A percentile compares a stretch with the other conserved stretches of the same genome.
These are phyloP conservation scores for Venturia nashicola DNA, from an alignment of 2,329 filamentous ascomycete genomes.

Conservation along the genomic window DNA sequence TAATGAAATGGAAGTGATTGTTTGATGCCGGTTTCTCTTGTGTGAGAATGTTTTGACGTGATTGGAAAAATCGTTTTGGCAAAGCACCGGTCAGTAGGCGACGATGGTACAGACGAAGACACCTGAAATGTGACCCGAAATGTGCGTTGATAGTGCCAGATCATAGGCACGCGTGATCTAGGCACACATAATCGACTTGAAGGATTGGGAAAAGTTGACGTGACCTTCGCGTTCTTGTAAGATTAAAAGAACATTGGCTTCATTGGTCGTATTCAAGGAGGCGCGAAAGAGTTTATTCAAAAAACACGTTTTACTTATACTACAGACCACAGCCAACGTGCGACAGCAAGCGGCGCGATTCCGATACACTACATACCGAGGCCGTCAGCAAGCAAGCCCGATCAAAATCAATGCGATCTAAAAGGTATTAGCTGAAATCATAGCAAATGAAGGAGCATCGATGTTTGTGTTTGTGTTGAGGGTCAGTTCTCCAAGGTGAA, in stretches of 20 bases:
- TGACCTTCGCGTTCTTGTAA: background rate
- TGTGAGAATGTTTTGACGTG: too few relatives aligned
- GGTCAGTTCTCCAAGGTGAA: conserved; percentile 57
- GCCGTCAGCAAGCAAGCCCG: background rate
- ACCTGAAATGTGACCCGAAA: too few relatives aligned
- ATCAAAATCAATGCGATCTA: background rate
- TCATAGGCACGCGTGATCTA: background rate
- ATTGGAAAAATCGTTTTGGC: too few relatives aligned
- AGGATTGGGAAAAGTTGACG: background rate
- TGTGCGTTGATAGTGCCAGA: too few relatives aligned
- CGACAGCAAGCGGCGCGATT: background rate
- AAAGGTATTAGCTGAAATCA: background rate
- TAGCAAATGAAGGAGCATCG: background rate
- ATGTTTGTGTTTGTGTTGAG: conserved; percentile 8
- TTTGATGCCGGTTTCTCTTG: too few relatives aligned
- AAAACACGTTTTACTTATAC: background rate
- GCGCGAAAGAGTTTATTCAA: too few relatives aligned
- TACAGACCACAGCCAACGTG: background rate
- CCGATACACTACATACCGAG: background rate
- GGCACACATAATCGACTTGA: too few relatives aligned
- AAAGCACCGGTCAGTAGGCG: too few relatives aligned
- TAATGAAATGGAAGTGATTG: too few relatives aligned
- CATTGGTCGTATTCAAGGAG: background rate
- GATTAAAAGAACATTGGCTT: background rate
- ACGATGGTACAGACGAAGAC: too few relatives aligned